These are phyloP conservation scores for Dioscorea cayenensis DNA, from an alignment of 116 monocot species.

Conservation along the genomic window DNA sequence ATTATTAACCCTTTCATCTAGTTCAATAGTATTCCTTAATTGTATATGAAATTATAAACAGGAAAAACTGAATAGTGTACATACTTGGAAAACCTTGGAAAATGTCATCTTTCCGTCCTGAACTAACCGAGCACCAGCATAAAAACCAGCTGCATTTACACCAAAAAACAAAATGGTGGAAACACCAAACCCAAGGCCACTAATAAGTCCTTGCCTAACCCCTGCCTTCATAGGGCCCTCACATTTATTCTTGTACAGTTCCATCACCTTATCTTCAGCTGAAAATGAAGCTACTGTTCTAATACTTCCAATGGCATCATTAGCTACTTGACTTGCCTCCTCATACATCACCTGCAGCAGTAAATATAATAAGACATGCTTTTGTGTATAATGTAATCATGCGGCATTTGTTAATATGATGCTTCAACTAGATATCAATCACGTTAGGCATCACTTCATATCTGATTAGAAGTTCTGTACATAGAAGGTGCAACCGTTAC, in stretches of 20 bases:
- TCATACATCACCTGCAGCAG: slow-evolving; percentile 49
- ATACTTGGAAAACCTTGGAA: slow-evolving; percentile 41
- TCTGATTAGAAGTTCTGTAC: no score
- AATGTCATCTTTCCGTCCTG: slow-evolving; percentile 42
- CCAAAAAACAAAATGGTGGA: slow-evolving; percentile 48
- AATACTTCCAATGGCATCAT: slow-evolving; percentile 56
- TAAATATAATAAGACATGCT: neutral
- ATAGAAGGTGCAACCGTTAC: no score
- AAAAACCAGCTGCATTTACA: slow-evolving; percentile 39
- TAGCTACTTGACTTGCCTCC: slow-evolving; percentile 70
- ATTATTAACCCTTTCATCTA: no score
- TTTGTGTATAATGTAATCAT: no score
- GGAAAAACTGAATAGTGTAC: neutral
- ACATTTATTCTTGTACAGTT: slow-evolving; percentile 42
- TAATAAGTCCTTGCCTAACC: slow-evolving; percentile 41
- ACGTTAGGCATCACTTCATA: no score
- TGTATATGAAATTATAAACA: neutral
- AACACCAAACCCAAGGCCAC: slow-evolving; percentile 48
- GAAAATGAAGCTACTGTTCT: slow-evolving; percentile 59
- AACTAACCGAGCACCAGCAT: slow-evolving; percentile 46
- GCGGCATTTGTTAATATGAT: no score
- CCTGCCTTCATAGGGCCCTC: slow-evolving; percentile 44
- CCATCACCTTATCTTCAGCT: slow-evolving; percentile 50
- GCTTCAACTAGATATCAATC: no score
- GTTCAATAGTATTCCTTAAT: no score